Evolutionary conservation across 2,329 filamentous ascomycete genomes (phyloP), one percentile per base, ranked within the genome.

Genomic region (Graphium sp.): DNA sequence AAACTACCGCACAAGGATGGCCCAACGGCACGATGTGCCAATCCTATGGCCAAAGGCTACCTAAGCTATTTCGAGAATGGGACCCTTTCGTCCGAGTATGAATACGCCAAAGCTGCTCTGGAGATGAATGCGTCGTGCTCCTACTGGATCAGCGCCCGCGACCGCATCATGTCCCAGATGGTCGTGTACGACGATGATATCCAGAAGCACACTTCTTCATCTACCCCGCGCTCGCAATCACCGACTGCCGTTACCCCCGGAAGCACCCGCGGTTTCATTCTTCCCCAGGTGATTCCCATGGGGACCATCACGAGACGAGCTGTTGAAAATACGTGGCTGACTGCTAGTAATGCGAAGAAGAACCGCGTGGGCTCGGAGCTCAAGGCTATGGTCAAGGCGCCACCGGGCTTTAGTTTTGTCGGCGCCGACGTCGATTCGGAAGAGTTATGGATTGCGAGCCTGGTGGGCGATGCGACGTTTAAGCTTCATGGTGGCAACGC

Each of bases 71-170:
- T 98, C 42, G 89, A 98, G 42, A 80, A 79, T 20, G 87, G 84
- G 0, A 81, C 67, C 1, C 57, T 98, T 4, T 81, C 82, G 1
- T 95, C 87, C 0, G 78, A 93, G 48, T 95, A 78, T 42, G 49
- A 73, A 0, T 87, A 94, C 42, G 89, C 89, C 0, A 95, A 91
- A 45, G 84, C 93, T 48, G 89, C 91, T 0, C 58, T 98, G 24
- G 80, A 95, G 41, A 98, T 98, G 89, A 98, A 98, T 41, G 84
- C 89, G 0, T 93, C 84, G 0, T 98, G 91, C 47, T 95, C 87
- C 1, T 98, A 98, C 52, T 98, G 91, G 89, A 95, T 98, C 41
- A 93, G 83, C 43, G 85, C 89, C 11, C 69, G 89, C 35, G 83
- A 93, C 44, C 66, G 89, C 28, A 98, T 98, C 51, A 87, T 60